Percentiles rank a stretch among this genome's conserved stretches.
phyloP scores from a whole-genome alignment of 108 stramenopile species.

The Cyclotella choctawhatcheeana region DNA sequence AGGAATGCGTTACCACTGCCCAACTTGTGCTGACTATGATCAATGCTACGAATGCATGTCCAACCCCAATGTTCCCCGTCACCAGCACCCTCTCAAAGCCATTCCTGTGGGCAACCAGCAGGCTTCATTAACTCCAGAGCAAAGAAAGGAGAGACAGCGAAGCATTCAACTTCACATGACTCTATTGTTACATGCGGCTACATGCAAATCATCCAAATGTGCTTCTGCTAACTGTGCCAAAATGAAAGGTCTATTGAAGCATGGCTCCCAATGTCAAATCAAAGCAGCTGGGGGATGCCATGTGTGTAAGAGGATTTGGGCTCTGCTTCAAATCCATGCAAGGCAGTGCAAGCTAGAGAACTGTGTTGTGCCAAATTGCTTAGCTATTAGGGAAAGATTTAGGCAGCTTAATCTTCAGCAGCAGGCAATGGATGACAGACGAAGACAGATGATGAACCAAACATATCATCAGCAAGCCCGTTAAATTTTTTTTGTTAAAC shows the following conservation, averaged over 20 bases:
- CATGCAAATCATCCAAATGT: constrained; percentile 85
- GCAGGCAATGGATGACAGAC: constrained; percentile 92
- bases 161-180: constrained; percentile 97
- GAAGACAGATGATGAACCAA: constrained; percentile 89
- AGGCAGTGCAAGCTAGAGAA: constrained; percentile 87
- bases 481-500: constrained; percentile 6
- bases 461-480: constrained; percentile 50
- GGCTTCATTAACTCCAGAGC: constrained; percentile 84
- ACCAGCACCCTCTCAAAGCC: constrained; percentile 87
- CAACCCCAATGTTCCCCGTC: constrained; percentile 78
- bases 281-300: constrained; percentile 93
- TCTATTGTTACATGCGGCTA: constrained; percentile 93
- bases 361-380: constrained; percentile 95
- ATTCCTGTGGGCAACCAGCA: constrained; percentile 84
- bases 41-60: constrained; percentile 89
- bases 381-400: constrained; percentile 91
- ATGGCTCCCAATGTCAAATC: constrained; percentile 80
- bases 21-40: constrained; percentile 93
- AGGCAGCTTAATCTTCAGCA: constrained; percentile 90
- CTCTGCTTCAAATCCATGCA: constrained; percentile 97
- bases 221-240: constrained; percentile 94
- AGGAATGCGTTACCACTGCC: constrained; percentile 89
- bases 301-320: constrained; percentile 97
- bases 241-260: constrained; percentile 96
- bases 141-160: constrained; percentile 92